Evolutionary conservation across 345 rosid genomes (phyloP).

Genomic region (Salix caprea): DNA sequence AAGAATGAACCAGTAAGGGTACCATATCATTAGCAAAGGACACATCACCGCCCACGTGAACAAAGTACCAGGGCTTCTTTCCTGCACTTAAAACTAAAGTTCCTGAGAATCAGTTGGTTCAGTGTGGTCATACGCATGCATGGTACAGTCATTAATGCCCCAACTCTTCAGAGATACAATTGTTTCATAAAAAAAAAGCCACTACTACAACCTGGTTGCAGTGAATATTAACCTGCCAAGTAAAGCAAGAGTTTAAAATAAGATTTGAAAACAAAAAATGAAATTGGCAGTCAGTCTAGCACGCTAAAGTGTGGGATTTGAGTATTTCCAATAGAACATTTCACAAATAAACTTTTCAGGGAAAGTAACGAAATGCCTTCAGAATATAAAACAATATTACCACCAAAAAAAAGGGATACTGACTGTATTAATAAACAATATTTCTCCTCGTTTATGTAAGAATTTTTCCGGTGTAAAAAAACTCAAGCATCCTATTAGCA

Average conservation of each 20-base stretch:
- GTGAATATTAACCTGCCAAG: conserved; percentile 17
- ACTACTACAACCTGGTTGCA: neutral
- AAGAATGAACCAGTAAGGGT: conserved; percentile 45
- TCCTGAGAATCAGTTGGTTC: conserved; percentile 1
- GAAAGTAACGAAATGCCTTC: neutral
- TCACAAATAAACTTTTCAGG: neutral
- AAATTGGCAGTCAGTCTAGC: neutral
- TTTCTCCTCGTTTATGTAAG: neutral
- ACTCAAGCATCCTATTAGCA: neutral
- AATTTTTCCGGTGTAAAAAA: neutral
- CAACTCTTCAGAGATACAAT: neutral
- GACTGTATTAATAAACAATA: neutral
- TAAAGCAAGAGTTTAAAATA: neutral
- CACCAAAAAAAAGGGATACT: too few species aligned
- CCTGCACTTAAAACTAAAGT: conserved; percentile 11
- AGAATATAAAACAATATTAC: neutral
- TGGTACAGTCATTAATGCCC: neutral
- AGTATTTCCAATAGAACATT: neutral
- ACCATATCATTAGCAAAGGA: conserved; percentile 39
- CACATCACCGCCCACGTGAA: conserved; percentile 25
- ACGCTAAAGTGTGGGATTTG: neutral
- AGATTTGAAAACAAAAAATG: neutral
- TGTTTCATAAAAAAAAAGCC: neutral
- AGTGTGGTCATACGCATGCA: neutral
- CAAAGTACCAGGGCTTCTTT: neutral